These are phyloP conservation scores for Coemansia umbellata DNA, from an alignment of 192 early-diverging fungal species.

Conservation along the genomic window DNA sequence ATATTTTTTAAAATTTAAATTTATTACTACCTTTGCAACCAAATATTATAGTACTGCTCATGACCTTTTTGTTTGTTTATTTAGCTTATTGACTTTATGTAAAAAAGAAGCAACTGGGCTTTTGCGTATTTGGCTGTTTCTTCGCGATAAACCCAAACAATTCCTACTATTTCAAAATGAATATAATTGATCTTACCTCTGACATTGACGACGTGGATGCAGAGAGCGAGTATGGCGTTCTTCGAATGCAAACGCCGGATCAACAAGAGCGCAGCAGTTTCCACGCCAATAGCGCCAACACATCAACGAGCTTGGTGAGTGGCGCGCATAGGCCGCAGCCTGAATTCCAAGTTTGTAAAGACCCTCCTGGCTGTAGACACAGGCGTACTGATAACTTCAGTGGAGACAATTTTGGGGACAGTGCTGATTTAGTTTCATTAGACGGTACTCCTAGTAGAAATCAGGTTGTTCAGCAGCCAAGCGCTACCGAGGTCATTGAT, in stretches of 20 bases:
- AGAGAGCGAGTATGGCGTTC: neutral
- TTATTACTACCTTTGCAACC: too few relatives aligned
- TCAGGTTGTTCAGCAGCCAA: neutral
- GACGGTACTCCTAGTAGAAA: neutral
- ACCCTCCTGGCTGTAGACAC: conserved; percentile 18
- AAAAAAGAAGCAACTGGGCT: too few relatives aligned
- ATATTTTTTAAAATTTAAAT: too few relatives aligned
- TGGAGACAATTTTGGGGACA: too few relatives aligned
- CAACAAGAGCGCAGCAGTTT: neutral
- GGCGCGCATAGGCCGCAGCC: neutral
- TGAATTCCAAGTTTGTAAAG: conserved; percentile 5
- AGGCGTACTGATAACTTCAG: conserved; percentile 5
- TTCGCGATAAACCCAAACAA: too few relatives aligned
- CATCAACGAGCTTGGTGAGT: neutral
- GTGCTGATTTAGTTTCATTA: neutral
- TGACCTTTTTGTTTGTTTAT: too few relatives aligned
- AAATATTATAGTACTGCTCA: too few relatives aligned
- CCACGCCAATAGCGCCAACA: neutral
- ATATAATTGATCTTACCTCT: conserved; percentile 38
- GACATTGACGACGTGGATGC: conserved; percentile 19
- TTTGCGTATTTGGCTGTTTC: too few relatives aligned
- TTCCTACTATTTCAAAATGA: conserved; percentile 12
- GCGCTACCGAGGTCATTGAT: neutral
- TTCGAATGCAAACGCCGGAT: too few relatives aligned
- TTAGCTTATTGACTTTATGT: too few relatives aligned